phyloP scores from a whole-genome alignment of 768 basidiomycete species.

The Tricholoma flavovirens region DNA sequence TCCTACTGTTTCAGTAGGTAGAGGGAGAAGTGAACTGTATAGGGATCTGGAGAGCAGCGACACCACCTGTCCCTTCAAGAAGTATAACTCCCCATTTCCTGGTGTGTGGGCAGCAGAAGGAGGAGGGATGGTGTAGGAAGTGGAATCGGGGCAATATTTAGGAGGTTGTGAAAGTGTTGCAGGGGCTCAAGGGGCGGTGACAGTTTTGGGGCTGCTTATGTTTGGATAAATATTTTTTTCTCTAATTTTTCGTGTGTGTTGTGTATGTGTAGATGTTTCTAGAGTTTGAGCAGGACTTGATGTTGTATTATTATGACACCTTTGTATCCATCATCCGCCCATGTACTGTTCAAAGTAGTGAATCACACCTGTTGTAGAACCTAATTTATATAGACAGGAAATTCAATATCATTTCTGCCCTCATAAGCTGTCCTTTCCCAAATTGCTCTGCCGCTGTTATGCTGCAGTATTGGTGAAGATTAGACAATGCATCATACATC shows the following conservation, averaged over 20 bases:
- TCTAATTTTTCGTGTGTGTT: not conserved
- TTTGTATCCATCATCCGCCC: too few relatives aligned
- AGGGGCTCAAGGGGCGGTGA: not conserved
- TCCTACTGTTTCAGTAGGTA: too few relatives aligned
- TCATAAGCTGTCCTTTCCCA: not conserved
- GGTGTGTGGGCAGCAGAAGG: constrained; percentile 7
- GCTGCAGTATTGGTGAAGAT: too few relatives aligned
- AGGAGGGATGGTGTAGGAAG: constrained; percentile 21
- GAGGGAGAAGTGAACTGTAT: too few relatives aligned
- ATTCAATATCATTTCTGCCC: too few relatives aligned
- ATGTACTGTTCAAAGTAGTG: too few relatives aligned
- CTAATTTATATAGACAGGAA: too few relatives aligned
- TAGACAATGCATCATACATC: too few relatives aligned
- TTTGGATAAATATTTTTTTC: not conserved
- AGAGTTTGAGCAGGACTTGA: not conserved
- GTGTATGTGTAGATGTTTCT: not conserved
- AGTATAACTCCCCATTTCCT: not conserved
- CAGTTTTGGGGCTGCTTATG: not conserved
- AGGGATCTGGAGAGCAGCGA: too few relatives aligned
- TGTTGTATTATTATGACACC: too few relatives aligned
- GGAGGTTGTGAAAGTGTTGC: constrained; percentile 10
- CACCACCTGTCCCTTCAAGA: not conserved
- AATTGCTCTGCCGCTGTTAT: not conserved
- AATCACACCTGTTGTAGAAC: too few relatives aligned
- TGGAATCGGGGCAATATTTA: constrained; percentile 21